These are phyloP conservation scores for Stemphylium beticola DNA, from an alignment of 2,329 filamentous ascomycete species.

Conservation along the genomic window DNA sequence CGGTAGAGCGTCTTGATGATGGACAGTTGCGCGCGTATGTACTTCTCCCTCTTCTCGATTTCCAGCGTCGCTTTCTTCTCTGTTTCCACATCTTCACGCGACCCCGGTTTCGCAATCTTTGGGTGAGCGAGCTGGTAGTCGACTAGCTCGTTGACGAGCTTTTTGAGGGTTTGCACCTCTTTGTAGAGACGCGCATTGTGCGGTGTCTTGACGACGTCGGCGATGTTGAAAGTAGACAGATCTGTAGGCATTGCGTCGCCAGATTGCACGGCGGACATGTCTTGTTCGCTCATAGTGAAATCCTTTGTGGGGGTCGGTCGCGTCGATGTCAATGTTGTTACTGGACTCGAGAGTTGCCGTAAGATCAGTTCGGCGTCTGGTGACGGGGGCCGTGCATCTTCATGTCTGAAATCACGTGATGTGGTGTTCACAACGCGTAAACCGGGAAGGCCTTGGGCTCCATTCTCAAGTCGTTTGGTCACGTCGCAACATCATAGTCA, in stretches of 20 bases:
- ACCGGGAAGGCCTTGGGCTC: neutral
- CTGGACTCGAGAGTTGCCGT: neutral
- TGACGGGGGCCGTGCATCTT: neutral
- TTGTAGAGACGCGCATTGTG: constrained; percentile 40
- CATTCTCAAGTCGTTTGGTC: neutral
- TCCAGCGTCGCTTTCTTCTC: constrained; percentile 34
- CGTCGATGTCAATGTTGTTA: neutral
- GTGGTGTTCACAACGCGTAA: neutral
- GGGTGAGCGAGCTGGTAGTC: constrained; percentile 41
- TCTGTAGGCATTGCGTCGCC: constrained; percentile 20
- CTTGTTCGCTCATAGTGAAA: constrained; percentile 16
- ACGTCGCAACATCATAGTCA: neutral
- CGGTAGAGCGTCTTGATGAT: constrained; percentile 76
- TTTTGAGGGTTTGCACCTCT: constrained; percentile 42
- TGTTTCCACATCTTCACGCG: constrained; percentile 31
- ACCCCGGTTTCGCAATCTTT: constrained; percentile 18
- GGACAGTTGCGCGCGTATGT: constrained; percentile 71
- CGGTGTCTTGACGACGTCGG: constrained; percentile 35
- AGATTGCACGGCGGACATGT: neutral
- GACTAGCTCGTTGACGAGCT: constrained; percentile 39
- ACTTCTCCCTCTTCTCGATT: constrained; percentile 65
- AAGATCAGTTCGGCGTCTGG: neutral
- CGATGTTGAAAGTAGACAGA: constrained; percentile 28
- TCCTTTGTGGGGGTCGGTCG: neutral
- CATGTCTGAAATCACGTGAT: neutral